phyloP scores from a whole-genome alignment of 2,329 filamentous ascomycete species.

The Aureobasidium pullulans region DNA sequence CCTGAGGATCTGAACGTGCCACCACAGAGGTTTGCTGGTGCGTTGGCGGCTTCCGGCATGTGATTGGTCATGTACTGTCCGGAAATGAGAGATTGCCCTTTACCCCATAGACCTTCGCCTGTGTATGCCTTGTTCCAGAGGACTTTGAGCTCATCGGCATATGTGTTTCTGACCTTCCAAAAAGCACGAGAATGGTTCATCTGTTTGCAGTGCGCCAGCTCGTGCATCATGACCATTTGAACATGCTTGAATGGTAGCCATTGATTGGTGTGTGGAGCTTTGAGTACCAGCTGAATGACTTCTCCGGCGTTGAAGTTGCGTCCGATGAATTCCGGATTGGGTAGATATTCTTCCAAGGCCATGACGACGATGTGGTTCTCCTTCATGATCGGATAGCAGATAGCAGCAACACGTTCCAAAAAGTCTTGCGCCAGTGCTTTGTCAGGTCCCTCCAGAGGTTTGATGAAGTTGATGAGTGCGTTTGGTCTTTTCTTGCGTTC shows the following conservation, averaged over 20 bases:
- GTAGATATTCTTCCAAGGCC: conserved; percentile 69
- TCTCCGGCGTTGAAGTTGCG: conserved; percentile 89
- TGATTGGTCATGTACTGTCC: conserved; percentile 56
- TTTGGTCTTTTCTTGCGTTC: conserved; percentile 68
- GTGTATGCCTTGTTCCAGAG: conserved; percentile 66
- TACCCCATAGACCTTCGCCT: conserved; percentile 78
- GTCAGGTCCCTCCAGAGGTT: conserved; percentile 58
- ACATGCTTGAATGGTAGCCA: conserved; percentile 82
- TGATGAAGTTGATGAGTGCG: conserved; percentile 75
- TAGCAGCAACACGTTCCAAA: conserved; percentile 69
- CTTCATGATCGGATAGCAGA: conserved; percentile 60
- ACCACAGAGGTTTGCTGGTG: conserved; percentile 63
- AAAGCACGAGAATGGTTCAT: conserved; percentile 84
- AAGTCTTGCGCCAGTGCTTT: conserved; percentile 56
- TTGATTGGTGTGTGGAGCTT: conserved; percentile 48
- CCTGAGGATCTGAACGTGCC: conserved; percentile 62
- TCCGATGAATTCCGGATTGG: conserved; percentile 75
- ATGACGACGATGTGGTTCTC: conserved; percentile 39
- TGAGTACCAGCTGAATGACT: conserved; percentile 76
- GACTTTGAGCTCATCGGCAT: conserved; percentile 60
- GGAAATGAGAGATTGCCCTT: conserved; percentile 55
- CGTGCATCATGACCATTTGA: conserved; percentile 94
- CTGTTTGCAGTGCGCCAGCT: conserved; percentile 79
- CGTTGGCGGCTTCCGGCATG: conserved; percentile 43
- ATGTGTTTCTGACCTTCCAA: conserved; percentile 70